These are phyloP conservation scores for Multifurca ochricompacta DNA, from an alignment of 768 basidiomycete species.

Conservation along the genomic window DNA sequence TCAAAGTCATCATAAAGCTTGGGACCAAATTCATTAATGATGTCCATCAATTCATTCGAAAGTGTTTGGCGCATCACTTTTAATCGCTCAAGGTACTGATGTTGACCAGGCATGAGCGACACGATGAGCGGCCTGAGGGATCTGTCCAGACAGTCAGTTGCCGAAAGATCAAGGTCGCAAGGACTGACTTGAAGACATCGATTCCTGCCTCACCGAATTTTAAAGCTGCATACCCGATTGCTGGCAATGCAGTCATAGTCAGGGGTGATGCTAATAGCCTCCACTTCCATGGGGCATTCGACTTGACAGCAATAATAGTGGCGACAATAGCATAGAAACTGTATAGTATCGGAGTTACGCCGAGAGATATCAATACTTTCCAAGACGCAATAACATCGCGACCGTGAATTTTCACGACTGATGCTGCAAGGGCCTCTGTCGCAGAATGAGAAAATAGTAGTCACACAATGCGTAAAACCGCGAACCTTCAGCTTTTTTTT, in stretches of 20 bases:
- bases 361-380: slow-evolving; percentile 92
- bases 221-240: slow-evolving; percentile 85
- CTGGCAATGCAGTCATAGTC: slow-evolving; percentile 63
- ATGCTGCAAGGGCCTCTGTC: slow-evolving; percentile 92
- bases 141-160: slow-evolving; percentile 33
- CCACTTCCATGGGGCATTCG: slow-evolving; percentile 54
- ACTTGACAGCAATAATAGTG: slow-evolving; percentile 59
- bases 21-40: slow-evolving; percentile 86
- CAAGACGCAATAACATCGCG: slow-evolving; percentile 92
- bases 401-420: slow-evolving; percentile 87
- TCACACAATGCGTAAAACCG: neutral
- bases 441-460: neutral
- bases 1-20: slow-evolving; percentile 82
- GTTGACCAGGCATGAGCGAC: slow-evolving; percentile 82
- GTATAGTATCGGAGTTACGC: slow-evolving; percentile 79
- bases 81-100: slow-evolving; percentile 65
- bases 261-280: slow-evolving; percentile 68
- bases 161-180: neutral
- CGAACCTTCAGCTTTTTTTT: slow-evolving; percentile 78
- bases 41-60: slow-evolving; percentile 72
- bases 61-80: slow-evolving; percentile 65
- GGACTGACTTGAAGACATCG: slow-evolving; percentile 88
- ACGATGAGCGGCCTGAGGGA: slow-evolving; percentile 88
- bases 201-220: slow-evolving; percentile 97
- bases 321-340: slow-evolving; percentile 73